These are phyloP conservation scores for Nemania sp. DNA, from an alignment of 2,329 filamentous ascomycete species.

Conservation along the genomic window DNA sequence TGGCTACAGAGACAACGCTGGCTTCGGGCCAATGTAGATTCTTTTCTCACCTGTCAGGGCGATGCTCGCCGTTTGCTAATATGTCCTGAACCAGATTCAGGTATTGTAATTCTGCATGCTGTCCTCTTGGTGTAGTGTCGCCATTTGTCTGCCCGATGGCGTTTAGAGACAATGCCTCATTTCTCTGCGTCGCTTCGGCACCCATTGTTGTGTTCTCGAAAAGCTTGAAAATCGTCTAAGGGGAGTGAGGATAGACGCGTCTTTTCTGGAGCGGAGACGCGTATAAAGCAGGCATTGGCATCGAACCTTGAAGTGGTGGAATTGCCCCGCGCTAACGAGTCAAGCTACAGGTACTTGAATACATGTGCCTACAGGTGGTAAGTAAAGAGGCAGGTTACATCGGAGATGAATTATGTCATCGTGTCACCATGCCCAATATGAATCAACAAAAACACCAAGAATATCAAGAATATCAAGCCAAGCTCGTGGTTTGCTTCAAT, in stretches of 20 bases:
- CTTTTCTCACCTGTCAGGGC: slow-evolving; percentile 74
- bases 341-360: neutral
- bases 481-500: slow-evolving; percentile 6
- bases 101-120: slow-evolving; percentile 92
- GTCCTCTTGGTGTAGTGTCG: slow-evolving; percentile 22
- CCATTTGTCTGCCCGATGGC: neutral
- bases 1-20: neutral
- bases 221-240: neutral
- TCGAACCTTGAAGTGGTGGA: neutral
- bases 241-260: slow-evolving; percentile 15
- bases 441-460: neutral
- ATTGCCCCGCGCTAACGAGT: slow-evolving; percentile 19
- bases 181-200: slow-evolving; percentile 7
- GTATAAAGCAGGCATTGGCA: slow-evolving; percentile 23
- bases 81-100: slow-evolving; percentile 87
- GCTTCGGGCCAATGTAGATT: neutral
- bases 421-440: neutral
- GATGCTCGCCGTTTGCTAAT: slow-evolving; percentile 79
- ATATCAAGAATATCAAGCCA: neutral
- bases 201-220: slow-evolving; percentile 18
- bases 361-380: neutral
- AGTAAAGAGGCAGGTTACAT: neutral
- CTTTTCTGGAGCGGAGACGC: slow-evolving; percentile 7
- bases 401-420: neutral
- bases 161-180: neutral